Evolutionary conservation across 768 basidiomycete species (phyloP).

Genomic region (Tricholoma terreum): DNA sequence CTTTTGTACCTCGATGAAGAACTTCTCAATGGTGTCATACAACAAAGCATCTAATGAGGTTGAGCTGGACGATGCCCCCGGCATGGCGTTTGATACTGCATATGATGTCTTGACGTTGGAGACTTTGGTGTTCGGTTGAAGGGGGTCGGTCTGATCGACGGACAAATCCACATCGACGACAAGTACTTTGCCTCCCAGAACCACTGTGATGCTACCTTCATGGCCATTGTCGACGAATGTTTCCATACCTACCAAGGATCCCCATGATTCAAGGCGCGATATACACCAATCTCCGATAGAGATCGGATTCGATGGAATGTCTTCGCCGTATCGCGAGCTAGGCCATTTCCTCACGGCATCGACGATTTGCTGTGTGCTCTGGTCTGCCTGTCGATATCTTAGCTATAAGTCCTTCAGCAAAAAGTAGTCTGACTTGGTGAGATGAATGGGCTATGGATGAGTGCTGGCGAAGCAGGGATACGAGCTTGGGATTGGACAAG

Average conservation of each 20-base stretch:
- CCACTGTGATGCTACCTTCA: constrained; percentile 50
- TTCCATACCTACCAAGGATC: constrained; percentile 66
- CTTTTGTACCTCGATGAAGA: constrained; percentile 60
- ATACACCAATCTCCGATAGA: constrained; percentile 56
- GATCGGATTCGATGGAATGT: constrained; percentile 50
- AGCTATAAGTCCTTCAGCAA: constrained; percentile 4
- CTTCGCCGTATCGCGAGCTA: constrained; percentile 57
- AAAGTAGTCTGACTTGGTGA: constrained; percentile 42
- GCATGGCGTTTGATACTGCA: constrained; percentile 48
- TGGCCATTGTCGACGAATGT: constrained; percentile 61
- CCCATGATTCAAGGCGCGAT: constrained; percentile 58
- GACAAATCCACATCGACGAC: constrained; percentile 73
- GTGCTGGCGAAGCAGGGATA: constrained; percentile 66
- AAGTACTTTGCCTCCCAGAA: constrained; percentile 76
- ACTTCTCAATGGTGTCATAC: constrained; percentile 50
- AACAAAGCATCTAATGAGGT: constrained; percentile 64
- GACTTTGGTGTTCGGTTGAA: constrained; percentile 39
- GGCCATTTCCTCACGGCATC: constrained; percentile 44
- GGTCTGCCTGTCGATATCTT: constrained; percentile 44
- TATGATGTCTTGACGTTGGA: constrained; percentile 71
- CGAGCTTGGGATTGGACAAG: constrained; percentile 61
- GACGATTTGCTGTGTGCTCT: constrained; percentile 48
- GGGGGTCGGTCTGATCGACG: constrained; percentile 37
- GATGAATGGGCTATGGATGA: constrained; percentile 50
- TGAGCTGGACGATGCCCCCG: constrained; percentile 37